These are phyloP conservation scores for Zea luxurians DNA, from an alignment of 176 grass and related monocot species.

Conservation along the genomic window DNA sequence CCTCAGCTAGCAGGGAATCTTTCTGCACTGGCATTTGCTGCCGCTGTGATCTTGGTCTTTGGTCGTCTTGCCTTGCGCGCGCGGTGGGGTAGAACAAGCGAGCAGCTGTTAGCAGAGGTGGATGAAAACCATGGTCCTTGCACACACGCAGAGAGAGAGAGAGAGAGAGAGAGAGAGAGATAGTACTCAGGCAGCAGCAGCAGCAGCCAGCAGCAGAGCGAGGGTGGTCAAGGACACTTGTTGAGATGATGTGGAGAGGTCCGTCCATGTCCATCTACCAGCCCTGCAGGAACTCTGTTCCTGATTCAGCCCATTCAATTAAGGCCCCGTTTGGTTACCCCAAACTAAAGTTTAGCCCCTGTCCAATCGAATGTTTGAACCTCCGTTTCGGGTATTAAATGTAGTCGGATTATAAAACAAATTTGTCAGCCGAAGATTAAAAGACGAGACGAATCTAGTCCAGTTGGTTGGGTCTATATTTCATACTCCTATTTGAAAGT, in stretches of 20 bases:
- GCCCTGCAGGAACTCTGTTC: conserved; percentile 36
- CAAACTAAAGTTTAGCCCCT: no score
- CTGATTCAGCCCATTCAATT: conserved; percentile 40
- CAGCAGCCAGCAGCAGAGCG: background rate
- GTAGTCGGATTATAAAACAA: no score
- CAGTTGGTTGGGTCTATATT: no score
- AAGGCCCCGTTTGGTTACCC: no score
- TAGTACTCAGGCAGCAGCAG: no score
- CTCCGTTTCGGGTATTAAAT: no score
- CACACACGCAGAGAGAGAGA: background rate
- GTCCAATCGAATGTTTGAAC: no score
- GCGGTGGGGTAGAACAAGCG: background rate
- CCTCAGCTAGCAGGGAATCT: conserved; percentile 29
- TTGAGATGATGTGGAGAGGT: conserved; percentile 25
- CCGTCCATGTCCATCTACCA: conserved; percentile 8
- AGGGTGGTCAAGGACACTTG: conserved; percentile 39
- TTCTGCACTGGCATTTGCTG: conserved; percentile 33
- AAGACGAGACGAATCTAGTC: no score
- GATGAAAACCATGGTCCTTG: conserved; percentile 44
- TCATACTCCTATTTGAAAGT: no score
- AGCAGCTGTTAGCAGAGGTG: background rate
- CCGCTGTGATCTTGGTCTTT: background rate
- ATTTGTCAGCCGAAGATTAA: no score
- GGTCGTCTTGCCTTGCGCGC: no score
- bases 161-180: background rate